Evolutionary conservation across 805 yeast species (phyloP).

Genomic region (Candida vaughaniae): DNA sequence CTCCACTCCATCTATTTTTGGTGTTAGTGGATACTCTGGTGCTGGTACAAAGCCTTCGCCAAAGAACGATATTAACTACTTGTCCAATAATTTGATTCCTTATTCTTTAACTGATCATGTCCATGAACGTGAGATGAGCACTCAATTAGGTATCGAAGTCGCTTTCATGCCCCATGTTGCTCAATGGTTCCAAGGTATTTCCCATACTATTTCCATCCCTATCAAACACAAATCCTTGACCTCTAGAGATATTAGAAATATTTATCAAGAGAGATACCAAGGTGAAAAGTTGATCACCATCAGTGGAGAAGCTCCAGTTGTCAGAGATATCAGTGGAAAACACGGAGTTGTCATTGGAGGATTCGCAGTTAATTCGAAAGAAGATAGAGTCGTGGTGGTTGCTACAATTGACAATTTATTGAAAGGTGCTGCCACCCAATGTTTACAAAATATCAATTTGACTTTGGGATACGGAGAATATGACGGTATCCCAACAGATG

Average conservation of each 20-base stretch:
- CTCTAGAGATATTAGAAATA: conserved; percentile 76
- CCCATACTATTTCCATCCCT: conserved; percentile 90
- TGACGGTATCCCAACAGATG: conserved; percentile 85
- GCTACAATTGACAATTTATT: conserved; percentile 94
- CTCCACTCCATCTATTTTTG: conserved; percentile 84
- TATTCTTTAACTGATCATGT: conserved; percentile 95
- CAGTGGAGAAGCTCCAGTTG: conserved; percentile 91
- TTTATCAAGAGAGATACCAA: conserved; percentile 84
- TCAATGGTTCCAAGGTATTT: conserved; percentile 98
- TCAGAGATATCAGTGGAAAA: conserved; percentile 85
- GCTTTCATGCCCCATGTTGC: conserved; percentile 98
- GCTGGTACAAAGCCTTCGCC: conserved; percentile 99
- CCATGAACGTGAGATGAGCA: conserved; percentile 91
- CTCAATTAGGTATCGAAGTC: conserved; percentile 71
- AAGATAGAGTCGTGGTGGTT: conserved; percentile 88
- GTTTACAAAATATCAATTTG: conserved; percentile 92
- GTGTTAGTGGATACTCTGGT: conserved; percentile 98
- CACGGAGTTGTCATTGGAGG: conserved; percentile 97
- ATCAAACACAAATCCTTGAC: conserved; percentile 64
- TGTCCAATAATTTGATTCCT: conserved; percentile 85
- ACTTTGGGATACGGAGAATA: conserved; percentile 89
- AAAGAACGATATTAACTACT: conserved; percentile 77
- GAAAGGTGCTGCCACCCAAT: conserved; percentile 99
- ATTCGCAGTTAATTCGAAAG: conserved; percentile 85
- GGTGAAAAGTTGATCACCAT: conserved; percentile 84